Conservation (phyloP, 352 stramenopile genomes). For the Pythium rhizo-oryzae region DNA sequence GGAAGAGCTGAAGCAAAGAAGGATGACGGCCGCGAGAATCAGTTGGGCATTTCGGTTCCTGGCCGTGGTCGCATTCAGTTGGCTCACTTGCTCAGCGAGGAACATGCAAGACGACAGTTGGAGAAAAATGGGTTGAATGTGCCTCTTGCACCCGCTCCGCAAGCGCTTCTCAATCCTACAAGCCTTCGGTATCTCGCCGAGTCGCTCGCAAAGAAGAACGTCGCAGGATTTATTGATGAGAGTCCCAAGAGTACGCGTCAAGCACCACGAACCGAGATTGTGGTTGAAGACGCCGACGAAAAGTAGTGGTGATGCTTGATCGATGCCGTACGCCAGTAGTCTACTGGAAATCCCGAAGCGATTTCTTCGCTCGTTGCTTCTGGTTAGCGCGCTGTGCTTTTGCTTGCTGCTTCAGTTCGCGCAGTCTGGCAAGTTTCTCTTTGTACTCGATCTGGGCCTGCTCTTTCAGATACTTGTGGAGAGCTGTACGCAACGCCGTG, state of each 20-base stretch:
- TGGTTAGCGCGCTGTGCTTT: constrained; percentile 22
- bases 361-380: constrained; percentile 11
- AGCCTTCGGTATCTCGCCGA: constrained; percentile 60
- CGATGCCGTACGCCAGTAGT: neutral
- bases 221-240: constrained; percentile 11
- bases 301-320: constrained; percentile 5
- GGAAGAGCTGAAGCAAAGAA: constrained; percentile 35
- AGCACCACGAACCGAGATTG: constrained; percentile 6
- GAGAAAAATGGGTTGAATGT: constrained; percentile 31
- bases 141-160: constrained; percentile 23
- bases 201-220: constrained; percentile 52
- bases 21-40: constrained; percentile 1
- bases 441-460: constrained; percentile 57
- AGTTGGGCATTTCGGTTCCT: constrained; percentile 42
- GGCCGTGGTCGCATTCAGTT: constrained; percentile 53
- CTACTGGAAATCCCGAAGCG: constrained; percentile 18
- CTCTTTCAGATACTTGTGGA: constrained; percentile 52
- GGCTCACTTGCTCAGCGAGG: constrained; percentile 51
- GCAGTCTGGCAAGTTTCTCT: constrained; percentile 49
- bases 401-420: constrained; percentile 39
- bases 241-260: constrained; percentile 11
- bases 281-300: constrained; percentile 26
- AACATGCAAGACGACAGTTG: constrained; percentile 45
- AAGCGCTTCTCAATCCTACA: constrained; percentile 56
- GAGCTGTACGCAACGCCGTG: constrained; percentile 16